These are phyloP conservation scores for Botrytis paeoniae DNA, from an alignment of 2,329 filamentous ascomycete species.

Conservation along the genomic window DNA sequence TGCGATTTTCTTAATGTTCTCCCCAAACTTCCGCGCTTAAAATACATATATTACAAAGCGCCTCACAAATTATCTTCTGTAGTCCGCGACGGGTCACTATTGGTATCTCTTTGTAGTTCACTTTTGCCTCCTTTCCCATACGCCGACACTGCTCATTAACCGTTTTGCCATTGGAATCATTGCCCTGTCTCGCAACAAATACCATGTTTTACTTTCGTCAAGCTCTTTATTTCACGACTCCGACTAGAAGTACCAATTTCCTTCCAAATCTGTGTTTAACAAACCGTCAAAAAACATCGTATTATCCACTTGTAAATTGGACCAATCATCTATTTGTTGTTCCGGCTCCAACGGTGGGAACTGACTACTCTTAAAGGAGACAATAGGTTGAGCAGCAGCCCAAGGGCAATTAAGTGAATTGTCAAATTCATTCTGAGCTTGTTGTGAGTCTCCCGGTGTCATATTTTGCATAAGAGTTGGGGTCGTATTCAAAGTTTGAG, in stretches of 20 bases:
- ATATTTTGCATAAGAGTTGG: not conserved
- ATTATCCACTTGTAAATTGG: slow-evolving; percentile 30
- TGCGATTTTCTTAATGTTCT: not conserved
- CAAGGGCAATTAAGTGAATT: not conserved
- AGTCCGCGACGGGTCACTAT: not conserved
- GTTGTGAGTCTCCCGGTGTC: not conserved
- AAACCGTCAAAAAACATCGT: slow-evolving; percentile 37
- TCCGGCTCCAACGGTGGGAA: slow-evolving; percentile 25
- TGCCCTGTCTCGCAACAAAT: not conserved
- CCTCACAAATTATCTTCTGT: not conserved
- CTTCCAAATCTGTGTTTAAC: slow-evolving; percentile 36
- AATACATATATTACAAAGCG: not conserved
- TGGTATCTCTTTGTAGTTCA: not conserved
- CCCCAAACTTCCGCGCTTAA: not conserved
- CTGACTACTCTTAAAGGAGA: slow-evolving; percentile 31
- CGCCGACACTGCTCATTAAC: not conserved
- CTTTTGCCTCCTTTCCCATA: not conserved
- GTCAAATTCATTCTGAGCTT: not conserved
- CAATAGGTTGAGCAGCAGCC: slow-evolving; percentile 21
- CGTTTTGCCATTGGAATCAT: not conserved
- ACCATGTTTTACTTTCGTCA: too few species aligned
- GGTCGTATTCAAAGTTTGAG: not conserved
- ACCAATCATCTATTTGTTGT: slow-evolving; percentile 29
- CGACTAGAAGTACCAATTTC: slow-evolving; percentile 34
- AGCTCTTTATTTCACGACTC: not conserved